Evolutionary conservation across 73 alveolate genomes (phyloP), one percentile per base, ranked within the genome.

Genomic region (Blepharisma japonicum): DNA sequence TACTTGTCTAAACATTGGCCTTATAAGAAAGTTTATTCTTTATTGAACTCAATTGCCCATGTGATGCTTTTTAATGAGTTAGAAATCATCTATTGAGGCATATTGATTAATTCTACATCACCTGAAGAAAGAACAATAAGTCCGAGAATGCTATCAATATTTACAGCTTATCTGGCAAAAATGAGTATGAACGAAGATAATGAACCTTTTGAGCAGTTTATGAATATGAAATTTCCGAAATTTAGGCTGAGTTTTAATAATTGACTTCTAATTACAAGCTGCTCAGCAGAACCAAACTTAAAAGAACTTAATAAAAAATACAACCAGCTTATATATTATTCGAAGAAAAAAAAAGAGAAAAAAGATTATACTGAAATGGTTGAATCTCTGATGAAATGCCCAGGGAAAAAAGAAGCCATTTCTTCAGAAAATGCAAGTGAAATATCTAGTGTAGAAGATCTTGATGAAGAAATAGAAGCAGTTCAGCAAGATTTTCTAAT

Each of bases 81-180:
- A 32, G 42, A 32, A 32, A 3, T 32, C 42, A 32, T 32, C 42
- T 32, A 32, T 32, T 32, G 42, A 32, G 42, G 42, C 3, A 32
- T 32, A 32, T 3, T 32, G 42, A 32, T 32, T 32, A 32, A 32
- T 32, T 32, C 42, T 32, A 32, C 42, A 32, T 32, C 42, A 32
- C 42, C 42, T 32, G 42, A 32, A 32, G 42, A 32, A 32, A 32
- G 42, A 32, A 32, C 42, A 32, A 32, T 61, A n/a, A 61, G 74
- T 8, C 74, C 74, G 0, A 25, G 74, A 61, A n/a, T 61, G 14
- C 46, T 61, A n/a, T n/a, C 74, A 8, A 14, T 14, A 8, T 61
- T 61, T 61, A 61, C 74, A 14, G 74, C 74, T 20, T 61, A 20
- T 25, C 49, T 14, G 5, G 74, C 74, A 14, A 61, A 61, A 61